Conservation (phyloP, 352 stramenopile genomes). For the Salisapilia sapeloensis region DNA sequence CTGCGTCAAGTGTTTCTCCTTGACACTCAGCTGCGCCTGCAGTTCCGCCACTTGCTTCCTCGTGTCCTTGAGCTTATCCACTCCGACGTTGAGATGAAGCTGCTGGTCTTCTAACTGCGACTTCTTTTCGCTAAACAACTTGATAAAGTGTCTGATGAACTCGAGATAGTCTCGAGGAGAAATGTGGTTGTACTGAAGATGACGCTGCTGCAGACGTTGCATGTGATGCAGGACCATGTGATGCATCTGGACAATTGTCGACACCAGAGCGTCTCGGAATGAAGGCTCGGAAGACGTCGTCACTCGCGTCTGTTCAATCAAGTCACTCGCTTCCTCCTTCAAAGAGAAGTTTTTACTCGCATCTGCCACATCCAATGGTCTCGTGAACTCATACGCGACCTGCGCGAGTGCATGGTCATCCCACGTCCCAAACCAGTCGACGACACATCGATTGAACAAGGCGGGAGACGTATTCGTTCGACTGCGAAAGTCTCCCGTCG, state of each 20-base stretch:
- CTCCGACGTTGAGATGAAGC: conserved; percentile 96
- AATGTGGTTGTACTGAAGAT: conserved; percentile 81
- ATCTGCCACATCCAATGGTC: conserved; percentile 88
- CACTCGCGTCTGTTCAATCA: conserved; percentile 44
- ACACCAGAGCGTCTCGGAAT: conserved; percentile 71
- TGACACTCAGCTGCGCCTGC: conserved; percentile 83
- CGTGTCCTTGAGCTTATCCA: conserved; percentile 96
- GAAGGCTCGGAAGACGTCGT: conserved; percentile 26
- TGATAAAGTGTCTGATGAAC: conserved; percentile 84
- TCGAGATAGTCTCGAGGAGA: conserved; percentile 87
- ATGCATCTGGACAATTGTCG: conserved; percentile 78
- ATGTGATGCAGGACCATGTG: conserved; percentile 74
- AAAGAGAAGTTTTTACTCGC: conserved; percentile 56
- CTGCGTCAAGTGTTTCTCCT: conserved; percentile 90
- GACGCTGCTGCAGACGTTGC: conserved; percentile 70
- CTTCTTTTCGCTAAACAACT: conserved; percentile 84
- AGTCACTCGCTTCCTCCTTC: conserved; percentile 19
- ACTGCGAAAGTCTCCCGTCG: conserved; percentile 90
- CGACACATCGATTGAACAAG: conserved; percentile 99
- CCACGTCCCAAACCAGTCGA: conserved; percentile 99
- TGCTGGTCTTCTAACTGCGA: conserved; percentile 91
- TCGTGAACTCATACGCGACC: conserved; percentile 96
- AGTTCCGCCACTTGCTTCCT: conserved; percentile 93
- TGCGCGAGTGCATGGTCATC: conserved; percentile 95
- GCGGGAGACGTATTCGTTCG: conserved; percentile 98